Percentiles rank a stretch among this genome's conserved stretches.
phyloP scores from a whole-genome alignment of 257 asterid genomes.

The Solanum dulcamara region DNA sequence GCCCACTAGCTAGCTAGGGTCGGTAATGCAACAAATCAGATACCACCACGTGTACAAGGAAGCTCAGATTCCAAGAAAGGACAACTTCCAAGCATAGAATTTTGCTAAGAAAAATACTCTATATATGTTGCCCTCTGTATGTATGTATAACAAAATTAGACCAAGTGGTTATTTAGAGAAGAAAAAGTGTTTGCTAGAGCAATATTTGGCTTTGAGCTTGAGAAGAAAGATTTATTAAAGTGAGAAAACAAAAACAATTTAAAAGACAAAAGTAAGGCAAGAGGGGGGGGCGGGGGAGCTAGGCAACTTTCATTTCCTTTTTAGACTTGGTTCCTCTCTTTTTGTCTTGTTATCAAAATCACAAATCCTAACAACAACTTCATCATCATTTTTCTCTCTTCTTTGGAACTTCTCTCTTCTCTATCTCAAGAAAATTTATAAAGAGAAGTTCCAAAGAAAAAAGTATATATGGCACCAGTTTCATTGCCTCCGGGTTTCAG shows the following conservation, averaged over 20 bases:
- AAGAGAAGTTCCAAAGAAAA: background rate
- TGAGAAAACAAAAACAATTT: conserved; percentile 11
- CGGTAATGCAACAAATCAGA: conserved; percentile 19
- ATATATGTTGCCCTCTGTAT: background rate
- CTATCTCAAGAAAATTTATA: background rate
- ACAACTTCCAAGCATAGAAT: conserved; percentile 8
- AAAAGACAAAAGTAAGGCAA: conserved; percentile 33
- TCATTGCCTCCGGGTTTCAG: conserved; percentile 96
- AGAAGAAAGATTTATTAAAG: conserved; percentile 29
- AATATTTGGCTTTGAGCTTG: conserved; percentile 1
- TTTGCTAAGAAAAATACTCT: background rate
- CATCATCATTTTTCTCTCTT: conserved; percentile 2
- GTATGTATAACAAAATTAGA: background rate
- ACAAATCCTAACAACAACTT: conserved; percentile 7
- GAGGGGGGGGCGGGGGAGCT: background rate
- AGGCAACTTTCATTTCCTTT: conserved; percentile 23
- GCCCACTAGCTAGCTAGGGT: background rate
- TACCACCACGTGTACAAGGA: conserved; percentile 24
- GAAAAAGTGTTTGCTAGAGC: background rate
- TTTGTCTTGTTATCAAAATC: conserved; percentile 44
- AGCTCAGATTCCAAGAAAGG: conserved; percentile 31
- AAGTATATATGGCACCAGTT: conserved; percentile 60
- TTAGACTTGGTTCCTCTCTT: conserved; percentile 22
- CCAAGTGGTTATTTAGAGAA: background rate
- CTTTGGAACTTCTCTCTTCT: background rate